Percentiles rank a stretch among this genome's conserved stretches.
Evolutionary conservation across 2,329 filamentous ascomycete species (phyloP).

Genomic region (Fusarium sp.): DNA sequence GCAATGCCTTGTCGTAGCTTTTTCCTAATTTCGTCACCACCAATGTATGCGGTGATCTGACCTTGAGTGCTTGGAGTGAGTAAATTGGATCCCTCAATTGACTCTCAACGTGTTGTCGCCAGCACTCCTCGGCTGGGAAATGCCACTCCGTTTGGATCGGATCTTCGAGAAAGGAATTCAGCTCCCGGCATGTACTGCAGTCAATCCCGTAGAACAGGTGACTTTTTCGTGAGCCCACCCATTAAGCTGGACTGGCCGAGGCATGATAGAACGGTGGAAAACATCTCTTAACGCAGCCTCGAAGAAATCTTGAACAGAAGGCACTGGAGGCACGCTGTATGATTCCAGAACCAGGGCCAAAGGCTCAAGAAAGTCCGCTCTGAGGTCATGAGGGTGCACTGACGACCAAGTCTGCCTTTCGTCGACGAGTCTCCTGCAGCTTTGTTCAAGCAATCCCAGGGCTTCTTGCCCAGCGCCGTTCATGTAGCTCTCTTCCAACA

Average conservation of each 20-base stretch:
- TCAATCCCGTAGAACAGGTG: too few relatives aligned
- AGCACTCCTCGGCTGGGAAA: neutral
- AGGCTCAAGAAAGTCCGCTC: neutral
- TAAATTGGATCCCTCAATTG: neutral
- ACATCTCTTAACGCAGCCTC: neutral
- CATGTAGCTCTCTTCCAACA: neutral
- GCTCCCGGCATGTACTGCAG: slow-evolving; percentile 1
- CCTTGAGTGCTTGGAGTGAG: neutral
- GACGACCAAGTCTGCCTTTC: neutral
- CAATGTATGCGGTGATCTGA: neutral
- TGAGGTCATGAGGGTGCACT: neutral
- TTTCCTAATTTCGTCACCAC: slow-evolving; percentile 8
- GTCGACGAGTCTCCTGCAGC: neutral
- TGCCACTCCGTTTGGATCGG: neutral
- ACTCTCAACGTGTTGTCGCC: neutral
- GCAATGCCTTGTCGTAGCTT: neutral
- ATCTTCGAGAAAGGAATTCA: slow-evolving; percentile 11
- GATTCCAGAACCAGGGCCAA: neutral
- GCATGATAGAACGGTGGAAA: neutral
- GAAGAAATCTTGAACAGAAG: neutral
- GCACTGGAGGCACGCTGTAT: neutral
- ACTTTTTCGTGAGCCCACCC: slow-evolving; percentile 10
- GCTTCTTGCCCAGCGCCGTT: neutral
- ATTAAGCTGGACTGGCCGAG: neutral
- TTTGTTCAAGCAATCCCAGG: neutral